phyloP scores from a whole-genome alignment of 805 yeast species.

The Metschnikowia shivogae region DNA sequence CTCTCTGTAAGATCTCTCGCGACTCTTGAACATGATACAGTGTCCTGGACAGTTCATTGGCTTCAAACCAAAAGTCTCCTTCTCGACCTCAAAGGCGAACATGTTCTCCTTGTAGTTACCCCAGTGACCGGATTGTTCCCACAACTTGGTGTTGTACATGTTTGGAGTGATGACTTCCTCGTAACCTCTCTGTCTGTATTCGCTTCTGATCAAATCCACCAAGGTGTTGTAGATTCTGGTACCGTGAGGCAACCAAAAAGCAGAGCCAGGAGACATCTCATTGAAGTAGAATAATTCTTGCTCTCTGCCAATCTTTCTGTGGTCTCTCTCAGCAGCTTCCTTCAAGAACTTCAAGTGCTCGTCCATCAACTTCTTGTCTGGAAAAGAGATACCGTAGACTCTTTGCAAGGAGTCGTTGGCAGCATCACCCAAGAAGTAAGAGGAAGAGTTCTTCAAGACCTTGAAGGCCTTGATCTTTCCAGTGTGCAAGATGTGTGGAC shows the following conservation, averaged over 20 bases:
- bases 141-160: slow-evolving; percentile 94
- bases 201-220: slow-evolving; percentile 71
- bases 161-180: slow-evolving; percentile 99
- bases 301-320: slow-evolving; percentile 92
- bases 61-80: slow-evolving; percentile 89
- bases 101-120: slow-evolving; percentile 94
- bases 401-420: slow-evolving; percentile 94
- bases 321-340: slow-evolving; percentile 95
- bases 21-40: slow-evolving; percentile 84
- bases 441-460: slow-evolving; percentile 90
- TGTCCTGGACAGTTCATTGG: slow-evolving; percentile 95
- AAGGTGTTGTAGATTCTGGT: slow-evolving; percentile 92
- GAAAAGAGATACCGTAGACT: slow-evolving; percentile 96
- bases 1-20: slow-evolving; percentile 95
- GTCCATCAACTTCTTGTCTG: slow-evolving; percentile 93
- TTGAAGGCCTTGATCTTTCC: slow-evolving; percentile 94
- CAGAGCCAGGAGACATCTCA: slow-evolving; percentile 96
- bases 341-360: slow-evolving; percentile 91
- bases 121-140: slow-evolving; percentile 99
- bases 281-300: slow-evolving; percentile 94
- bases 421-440: slow-evolving; percentile 92
- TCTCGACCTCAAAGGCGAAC: slow-evolving; percentile 96
- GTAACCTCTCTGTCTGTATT: slow-evolving; percentile 90
- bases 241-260: slow-evolving; percentile 99
- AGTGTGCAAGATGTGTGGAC: slow-evolving; percentile 97